These are phyloP conservation scores for Boletus edulis DNA, from an alignment of 768 basidiomycete genomes.

Conservation along the genomic window DNA sequence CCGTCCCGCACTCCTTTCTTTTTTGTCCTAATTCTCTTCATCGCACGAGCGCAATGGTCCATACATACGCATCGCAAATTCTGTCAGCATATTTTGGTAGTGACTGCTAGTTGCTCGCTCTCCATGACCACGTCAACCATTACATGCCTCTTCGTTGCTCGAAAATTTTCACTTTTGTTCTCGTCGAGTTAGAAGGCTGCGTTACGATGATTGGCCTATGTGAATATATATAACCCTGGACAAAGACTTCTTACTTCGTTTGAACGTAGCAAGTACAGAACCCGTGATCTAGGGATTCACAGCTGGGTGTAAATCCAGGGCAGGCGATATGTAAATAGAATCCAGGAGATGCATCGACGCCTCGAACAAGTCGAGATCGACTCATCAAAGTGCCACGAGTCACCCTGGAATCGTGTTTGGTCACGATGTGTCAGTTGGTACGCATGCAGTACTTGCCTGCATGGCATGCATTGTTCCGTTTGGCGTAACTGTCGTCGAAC, in stretches of 20 bases:
- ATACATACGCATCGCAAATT: slow-evolving; percentile 18
- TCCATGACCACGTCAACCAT: slow-evolving; percentile 4
- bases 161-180: background rate
- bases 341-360: background rate
- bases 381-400: background rate
- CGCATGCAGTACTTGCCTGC: background rate
- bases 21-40: slow-evolving; percentile 10
- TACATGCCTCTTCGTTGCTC: slow-evolving; percentile 7
- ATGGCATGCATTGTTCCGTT: background rate
- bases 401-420: background rate
- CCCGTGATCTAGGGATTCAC: background rate
- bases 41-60: slow-evolving; percentile 13
- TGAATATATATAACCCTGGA: background rate
- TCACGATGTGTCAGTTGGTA: background rate
- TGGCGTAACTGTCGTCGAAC: background rate
- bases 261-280: no score
- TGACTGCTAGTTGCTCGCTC: background rate
- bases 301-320: background rate
- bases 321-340: background rate
- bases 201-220: no score
- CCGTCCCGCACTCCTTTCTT: slow-evolving; percentile 15
- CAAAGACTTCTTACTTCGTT: no score
- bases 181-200: background rate
- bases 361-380: background rate
- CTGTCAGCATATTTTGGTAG: slow-evolving; percentile 2